Evolutionary conservation across 441 rosid species (phyloP).

Genomic region (Corymbia citriodora): DNA sequence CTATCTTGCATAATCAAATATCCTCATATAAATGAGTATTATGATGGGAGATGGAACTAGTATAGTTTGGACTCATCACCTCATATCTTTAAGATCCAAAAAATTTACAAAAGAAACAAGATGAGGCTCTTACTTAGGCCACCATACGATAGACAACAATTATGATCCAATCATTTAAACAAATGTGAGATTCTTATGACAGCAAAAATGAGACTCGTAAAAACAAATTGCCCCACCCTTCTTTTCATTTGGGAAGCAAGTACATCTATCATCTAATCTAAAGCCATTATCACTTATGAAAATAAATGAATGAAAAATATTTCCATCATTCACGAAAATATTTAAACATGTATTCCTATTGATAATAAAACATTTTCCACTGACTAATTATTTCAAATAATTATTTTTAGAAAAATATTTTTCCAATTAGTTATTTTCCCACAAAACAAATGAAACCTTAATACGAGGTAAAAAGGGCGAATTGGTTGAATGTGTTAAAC

Average conservation of each 20-base stretch:
- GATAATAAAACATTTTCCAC: neutral
- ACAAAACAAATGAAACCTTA: neutral
- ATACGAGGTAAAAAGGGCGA: neutral
- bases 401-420: neutral
- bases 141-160: neutral
- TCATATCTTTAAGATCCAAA: neutral
- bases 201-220: neutral
- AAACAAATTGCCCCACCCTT: neutral
- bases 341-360: neutral
- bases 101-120: neutral
- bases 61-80: neutral
- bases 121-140: neutral
- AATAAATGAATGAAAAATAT: neutral
- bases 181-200: neutral
- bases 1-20: neutral
- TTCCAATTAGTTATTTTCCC: neutral
- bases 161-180: neutral
- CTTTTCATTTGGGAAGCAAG: neutral
- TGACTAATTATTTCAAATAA: too few relatives aligned
- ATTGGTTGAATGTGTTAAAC: neutral
- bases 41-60: neutral
- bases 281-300: neutral
- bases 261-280: neutral
- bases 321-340: neutral
- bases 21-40: neutral